A percentile compares a stretch with the other conserved stretches of the same genome.
phyloP scores from a whole-genome alignment of 2,329 filamentous ascomycete species.

The Davidsoniella virescens region DNA sequence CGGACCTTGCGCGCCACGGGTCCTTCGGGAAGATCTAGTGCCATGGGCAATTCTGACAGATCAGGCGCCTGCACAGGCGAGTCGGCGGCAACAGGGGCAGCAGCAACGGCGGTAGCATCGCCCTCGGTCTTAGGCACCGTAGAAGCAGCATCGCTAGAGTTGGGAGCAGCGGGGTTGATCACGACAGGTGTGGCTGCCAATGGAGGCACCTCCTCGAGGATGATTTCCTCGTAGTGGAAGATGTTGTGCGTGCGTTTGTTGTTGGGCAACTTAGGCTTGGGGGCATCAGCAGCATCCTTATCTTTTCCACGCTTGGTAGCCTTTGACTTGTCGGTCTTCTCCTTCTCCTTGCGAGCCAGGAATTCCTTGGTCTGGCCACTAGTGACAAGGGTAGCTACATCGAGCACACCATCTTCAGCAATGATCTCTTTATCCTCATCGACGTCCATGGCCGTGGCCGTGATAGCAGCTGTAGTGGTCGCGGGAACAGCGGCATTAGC shows the following conservation, averaged over 20 bases:
- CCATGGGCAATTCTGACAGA: constrained; percentile 14
- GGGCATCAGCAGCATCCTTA: constrained; percentile 36
- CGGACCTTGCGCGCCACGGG: constrained; percentile 38
- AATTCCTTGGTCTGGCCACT: constrained; percentile 71
- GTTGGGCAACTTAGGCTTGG: constrained; percentile 53
- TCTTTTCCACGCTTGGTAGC: constrained; percentile 45
- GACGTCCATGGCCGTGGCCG: constrained; percentile 23
- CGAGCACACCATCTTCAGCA: constrained; percentile 57
- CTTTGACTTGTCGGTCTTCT: constrained; percentile 51
- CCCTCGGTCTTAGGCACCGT: constrained; percentile 6
- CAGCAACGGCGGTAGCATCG: background rate
- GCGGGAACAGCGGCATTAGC: constrained; percentile 17
- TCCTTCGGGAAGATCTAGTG: constrained; percentile 16
- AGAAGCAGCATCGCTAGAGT: background rate
- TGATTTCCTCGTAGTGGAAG: constrained; percentile 58
- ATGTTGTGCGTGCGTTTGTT: constrained; percentile 51
- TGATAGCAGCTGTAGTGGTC: constrained; percentile 19
- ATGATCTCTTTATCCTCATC: constrained; percentile 24
- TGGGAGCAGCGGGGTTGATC: background rate
- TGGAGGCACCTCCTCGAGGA: constrained; percentile 35
- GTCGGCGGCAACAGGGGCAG: constrained; percentile 1
- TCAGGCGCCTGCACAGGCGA: constrained; percentile 5
- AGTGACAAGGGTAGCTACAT: constrained; percentile 72
- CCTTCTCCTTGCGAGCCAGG: constrained; percentile 65
- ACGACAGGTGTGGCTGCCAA: background rate